Base-by-base conservation (phyloP, 768 basidiomycete species). In the Rhodotorula paludigena region DNA sequence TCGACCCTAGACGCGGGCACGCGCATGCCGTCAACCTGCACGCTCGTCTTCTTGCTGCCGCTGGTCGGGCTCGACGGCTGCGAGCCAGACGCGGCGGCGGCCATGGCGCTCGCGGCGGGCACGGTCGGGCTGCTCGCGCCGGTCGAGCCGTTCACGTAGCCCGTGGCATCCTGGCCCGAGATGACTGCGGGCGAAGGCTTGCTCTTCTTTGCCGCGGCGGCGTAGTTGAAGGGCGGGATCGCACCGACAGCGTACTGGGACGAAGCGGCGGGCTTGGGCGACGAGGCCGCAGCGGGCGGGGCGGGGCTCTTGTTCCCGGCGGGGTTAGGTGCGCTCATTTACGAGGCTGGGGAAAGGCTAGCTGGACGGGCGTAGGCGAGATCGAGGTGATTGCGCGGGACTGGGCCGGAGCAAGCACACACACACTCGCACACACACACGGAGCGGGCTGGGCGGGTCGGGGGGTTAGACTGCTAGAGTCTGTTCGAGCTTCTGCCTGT, bases 81-180 rank as follows among this genome's bases (percentile, higher is more conserved):
- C 51, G 48, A 64, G 5, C 59, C 41, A 30, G 32, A 16, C 52
- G 57, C 60, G 33, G 60, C 74, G 35, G 71, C 60, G 16, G 54
- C 68, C 56, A 62, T 59, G 21, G 66, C 68, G 11, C 69, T 36
- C 21, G 68, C 64, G 20, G 68, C 66, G 8, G 61, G 47, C n/a
- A 59, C 58, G 36, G 62, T 54, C 39, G 65, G 57, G 42, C 68
- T 56, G 30, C 60, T 65, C 3, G 71, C 63, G 33, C 60, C 63
- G 51, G 74, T 68, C 45, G 71, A 57, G 35, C 74, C 73, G 51
- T 66, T 72, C 36, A 71, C 74, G 38, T 39, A 28, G n/a, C 54
- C 54, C n/a, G 54, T 55, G 1, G 38, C 54, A 41, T 55, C 54
- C 54, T 55, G 54, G 35, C 54, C 38, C 25, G 54, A 55, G n/a